Percentiles rank a stretch among this genome's conserved stretches.
Evolutionary conservation across 2,329 filamentous ascomycete genomes (phyloP).

Genomic region (Ophiocordyceps polyrhachis-furcata): DNA sequence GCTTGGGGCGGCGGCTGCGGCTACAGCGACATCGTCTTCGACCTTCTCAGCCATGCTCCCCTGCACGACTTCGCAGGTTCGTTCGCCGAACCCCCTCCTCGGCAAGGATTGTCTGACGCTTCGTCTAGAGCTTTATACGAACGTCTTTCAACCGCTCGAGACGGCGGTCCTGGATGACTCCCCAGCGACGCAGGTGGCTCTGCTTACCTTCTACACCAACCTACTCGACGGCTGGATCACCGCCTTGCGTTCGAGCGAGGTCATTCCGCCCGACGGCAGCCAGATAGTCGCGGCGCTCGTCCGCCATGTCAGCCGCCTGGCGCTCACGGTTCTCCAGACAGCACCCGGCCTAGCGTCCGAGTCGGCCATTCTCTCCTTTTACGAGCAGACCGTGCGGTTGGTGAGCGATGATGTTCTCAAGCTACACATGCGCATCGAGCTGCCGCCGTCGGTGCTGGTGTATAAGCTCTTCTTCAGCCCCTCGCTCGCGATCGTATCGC

Average conservation of each 20-base stretch:
- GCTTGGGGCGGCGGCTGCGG: constrained; percentile 46
- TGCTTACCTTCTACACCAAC: constrained; percentile 49
- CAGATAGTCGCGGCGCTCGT: constrained; percentile 22
- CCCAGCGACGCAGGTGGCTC: constrained; percentile 30
- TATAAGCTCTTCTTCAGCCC: constrained; percentile 53
- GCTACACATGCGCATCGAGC: constrained; percentile 41
- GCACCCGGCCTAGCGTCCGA: constrained; percentile 22
- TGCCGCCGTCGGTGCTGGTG: constrained; percentile 48
- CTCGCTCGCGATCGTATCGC: constrained; percentile 44
- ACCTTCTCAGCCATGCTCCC: constrained; percentile 36
- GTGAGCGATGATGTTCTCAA: constrained; percentile 32
- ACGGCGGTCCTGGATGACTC: constrained; percentile 28
- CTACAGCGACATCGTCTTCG: constrained; percentile 33
- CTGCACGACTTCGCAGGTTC: constrained; percentile 37
- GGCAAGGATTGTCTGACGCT: constrained; percentile 1
- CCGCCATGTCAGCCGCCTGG: constrained; percentile 33
- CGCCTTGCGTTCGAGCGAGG: constrained; percentile 20
- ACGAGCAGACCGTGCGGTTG: constrained; percentile 39
- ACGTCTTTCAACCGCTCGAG: constrained; percentile 34
- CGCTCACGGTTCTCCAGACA: constrained; percentile 40
- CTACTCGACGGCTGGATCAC: constrained; percentile 44
- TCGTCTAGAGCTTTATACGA: constrained; percentile 26
- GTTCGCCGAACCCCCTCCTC: background rate
- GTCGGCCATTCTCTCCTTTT: constrained; percentile 50
- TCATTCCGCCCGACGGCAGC: constrained; percentile 16